Conservation (phyloP, 228 moss, liverwort and hornwort species). For the Sphagnum fallax region DNA sequence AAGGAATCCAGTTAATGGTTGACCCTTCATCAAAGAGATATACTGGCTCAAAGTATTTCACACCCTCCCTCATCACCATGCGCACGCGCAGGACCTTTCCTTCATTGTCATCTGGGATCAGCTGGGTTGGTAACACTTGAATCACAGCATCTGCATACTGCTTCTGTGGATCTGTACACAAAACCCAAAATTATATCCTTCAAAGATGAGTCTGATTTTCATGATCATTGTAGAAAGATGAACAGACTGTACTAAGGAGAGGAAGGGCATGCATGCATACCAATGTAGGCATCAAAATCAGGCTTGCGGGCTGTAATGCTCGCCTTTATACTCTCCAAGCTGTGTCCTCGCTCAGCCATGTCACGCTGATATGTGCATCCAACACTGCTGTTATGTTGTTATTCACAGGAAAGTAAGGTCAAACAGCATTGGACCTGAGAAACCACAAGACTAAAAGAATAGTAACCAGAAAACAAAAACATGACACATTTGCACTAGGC, state of each 20-base stretch:
- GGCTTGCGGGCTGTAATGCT: constrained; percentile 88
- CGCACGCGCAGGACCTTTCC: constrained; percentile 89
- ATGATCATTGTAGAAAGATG: too few species aligned
- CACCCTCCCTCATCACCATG: constrained; percentile 96
- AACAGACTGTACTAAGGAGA: too few species aligned
- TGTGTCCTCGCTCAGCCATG: constrained; percentile 96
- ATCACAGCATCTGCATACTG: constrained; percentile 86
- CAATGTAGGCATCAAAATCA: constrained; percentile 92
- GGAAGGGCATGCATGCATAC: constrained; percentile 14
- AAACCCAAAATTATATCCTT: neutral
- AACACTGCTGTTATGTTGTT: neutral
- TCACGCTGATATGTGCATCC: constrained; percentile 51
- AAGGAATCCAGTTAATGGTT: constrained; percentile 94
- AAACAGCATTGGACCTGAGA: too few species aligned
- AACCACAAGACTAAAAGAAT: too few species aligned
- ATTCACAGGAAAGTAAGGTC: too few species aligned
- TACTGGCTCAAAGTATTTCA: constrained; percentile 70
- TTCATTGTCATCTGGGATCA: constrained; percentile 92
- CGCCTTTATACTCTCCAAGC: constrained; percentile 92
- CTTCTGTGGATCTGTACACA: constrained; percentile 82
- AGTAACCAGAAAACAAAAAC: too few species aligned
- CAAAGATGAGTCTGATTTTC: too few species aligned
- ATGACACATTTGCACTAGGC: too few species aligned
- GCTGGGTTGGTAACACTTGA: constrained; percentile 84
- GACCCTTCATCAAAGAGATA: constrained; percentile 95